Evolutionary conservation across 768 basidiomycete genomes (phyloP).

Genomic region (Hericium erinaceus): DNA sequence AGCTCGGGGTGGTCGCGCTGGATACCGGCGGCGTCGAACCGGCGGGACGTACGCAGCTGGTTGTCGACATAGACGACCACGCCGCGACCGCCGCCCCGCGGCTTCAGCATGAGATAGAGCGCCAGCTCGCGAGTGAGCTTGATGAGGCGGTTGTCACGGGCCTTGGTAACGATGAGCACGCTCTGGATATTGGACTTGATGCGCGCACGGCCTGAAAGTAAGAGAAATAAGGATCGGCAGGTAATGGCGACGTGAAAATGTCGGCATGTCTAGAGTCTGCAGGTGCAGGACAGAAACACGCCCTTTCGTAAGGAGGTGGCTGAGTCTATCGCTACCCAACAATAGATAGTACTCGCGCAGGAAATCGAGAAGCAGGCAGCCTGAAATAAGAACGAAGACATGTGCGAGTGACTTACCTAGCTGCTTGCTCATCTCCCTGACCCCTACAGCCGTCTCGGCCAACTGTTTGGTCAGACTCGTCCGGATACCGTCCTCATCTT

Average conservation of each 20-base stretch:
- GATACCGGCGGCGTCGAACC: slow-evolving; percentile 92
- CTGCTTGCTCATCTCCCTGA: slow-evolving; percentile 98
- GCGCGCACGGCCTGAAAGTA: slow-evolving; percentile 69
- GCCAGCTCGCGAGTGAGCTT: slow-evolving; percentile 90
- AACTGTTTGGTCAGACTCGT: slow-evolving; percentile 84
- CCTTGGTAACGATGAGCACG: slow-evolving; percentile 94
- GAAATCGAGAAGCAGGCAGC: no score
- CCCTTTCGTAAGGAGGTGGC: not conserved
- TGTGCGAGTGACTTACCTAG: slow-evolving; percentile 53
- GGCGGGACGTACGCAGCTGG: slow-evolving; percentile 79
- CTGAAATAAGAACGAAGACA: slow-evolving; percentile 2
- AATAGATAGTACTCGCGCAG: no score
- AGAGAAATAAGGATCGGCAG: not conserved
- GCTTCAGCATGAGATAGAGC: slow-evolving; percentile 89
- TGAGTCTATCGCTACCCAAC: no score
- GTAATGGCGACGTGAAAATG: not conserved
- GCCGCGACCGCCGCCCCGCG: slow-evolving; percentile 59
- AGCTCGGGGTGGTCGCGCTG: slow-evolving; percentile 80
- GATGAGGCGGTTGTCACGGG: slow-evolving; percentile 93
- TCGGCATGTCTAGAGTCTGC: not conserved
- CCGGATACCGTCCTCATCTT: slow-evolving; percentile 63
- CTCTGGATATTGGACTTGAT: slow-evolving; percentile 89
- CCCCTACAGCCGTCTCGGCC: slow-evolving; percentile 94
- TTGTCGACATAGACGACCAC: slow-evolving; percentile 91
- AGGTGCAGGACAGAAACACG: not conserved